Conservation (phyloP, 129 eudicot genomes). For the Lactuca sativa region DNA sequence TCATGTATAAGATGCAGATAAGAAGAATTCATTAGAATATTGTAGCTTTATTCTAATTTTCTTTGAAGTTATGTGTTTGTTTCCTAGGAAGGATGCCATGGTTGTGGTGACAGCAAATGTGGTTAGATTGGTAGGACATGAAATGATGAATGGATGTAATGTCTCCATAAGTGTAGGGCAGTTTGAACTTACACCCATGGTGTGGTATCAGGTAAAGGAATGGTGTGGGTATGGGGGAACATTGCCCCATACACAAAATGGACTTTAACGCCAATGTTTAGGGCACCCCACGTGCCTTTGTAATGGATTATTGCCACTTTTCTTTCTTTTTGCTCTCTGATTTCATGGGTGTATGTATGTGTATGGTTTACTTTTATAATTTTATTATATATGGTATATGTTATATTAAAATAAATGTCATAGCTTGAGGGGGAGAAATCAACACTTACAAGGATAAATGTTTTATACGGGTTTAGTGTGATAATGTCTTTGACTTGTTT, state of each 20-base stretch:
- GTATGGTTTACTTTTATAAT: background rate
- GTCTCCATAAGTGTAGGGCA: conserved; percentile 33
- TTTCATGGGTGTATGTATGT: background rate
- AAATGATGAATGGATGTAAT: conserved; percentile 23
- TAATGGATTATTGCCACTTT: conserved; percentile 17
- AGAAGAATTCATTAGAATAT: background rate
- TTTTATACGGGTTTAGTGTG: background rate
- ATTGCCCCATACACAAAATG: conserved; percentile 31
- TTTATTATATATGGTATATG: conserved; percentile 10
- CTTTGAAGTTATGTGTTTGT: conserved; percentile 13
- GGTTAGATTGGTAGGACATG: conserved; percentile 32
- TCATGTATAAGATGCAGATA: background rate
- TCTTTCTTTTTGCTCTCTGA: conserved; percentile 5
- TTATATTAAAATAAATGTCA: conserved; percentile 36
- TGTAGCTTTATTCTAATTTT: background rate
- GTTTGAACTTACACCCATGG: conserved; percentile 22
- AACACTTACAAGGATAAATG: background rate
- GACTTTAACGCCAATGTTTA: conserved; percentile 28
- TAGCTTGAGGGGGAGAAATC: conserved; percentile 37
- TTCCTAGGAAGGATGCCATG: conserved; percentile 32
- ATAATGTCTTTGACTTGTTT: no score
- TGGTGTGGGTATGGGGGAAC: conserved; percentile 41
- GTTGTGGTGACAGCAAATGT: conserved; percentile 32
- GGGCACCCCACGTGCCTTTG: conserved; percentile 28
- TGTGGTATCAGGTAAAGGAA: conserved; percentile 30